Evolutionary conservation across 2,329 filamentous ascomycete species (phyloP).

Genomic region (Juglanconis oblonga): DNA sequence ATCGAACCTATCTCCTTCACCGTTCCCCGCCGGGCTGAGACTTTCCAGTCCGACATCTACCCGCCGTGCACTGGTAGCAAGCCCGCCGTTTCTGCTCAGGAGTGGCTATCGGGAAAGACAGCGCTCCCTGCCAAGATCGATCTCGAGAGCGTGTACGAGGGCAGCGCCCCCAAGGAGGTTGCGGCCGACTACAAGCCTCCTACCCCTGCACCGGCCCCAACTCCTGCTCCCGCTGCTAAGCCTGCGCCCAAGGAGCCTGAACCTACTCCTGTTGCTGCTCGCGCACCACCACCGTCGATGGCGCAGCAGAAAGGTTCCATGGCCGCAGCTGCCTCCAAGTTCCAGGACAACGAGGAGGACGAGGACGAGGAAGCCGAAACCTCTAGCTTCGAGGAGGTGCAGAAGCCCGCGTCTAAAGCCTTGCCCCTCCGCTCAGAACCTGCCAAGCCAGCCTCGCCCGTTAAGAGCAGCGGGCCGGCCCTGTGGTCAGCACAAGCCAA

Average conservation of each 20-base stretch:
- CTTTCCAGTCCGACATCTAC: slow-evolving; percentile 96
- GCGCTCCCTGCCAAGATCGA: slow-evolving; percentile 88
- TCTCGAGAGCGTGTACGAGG: slow-evolving; percentile 87
- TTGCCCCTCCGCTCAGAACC: slow-evolving; percentile 35
- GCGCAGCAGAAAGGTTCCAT: slow-evolving; percentile 87
- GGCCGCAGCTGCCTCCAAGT: slow-evolving; percentile 79
- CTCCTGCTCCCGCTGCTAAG: slow-evolving; percentile 42
- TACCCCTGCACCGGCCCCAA: slow-evolving; percentile 39
- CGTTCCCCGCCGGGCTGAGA: slow-evolving; percentile 87
- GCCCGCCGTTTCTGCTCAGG: slow-evolving; percentile 72
- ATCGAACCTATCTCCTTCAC: slow-evolving; percentile 98
- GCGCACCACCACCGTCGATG: slow-evolving; percentile 62
- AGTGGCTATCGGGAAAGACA: slow-evolving; percentile 86
- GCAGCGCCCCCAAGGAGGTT: slow-evolving; percentile 75
- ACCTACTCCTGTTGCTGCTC: slow-evolving; percentile 46
- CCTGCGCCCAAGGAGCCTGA: slow-evolving; percentile 53
- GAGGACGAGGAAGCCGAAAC: slow-evolving; percentile 56
- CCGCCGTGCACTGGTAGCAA: slow-evolving; percentile 79
- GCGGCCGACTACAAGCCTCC: slow-evolving; percentile 64
- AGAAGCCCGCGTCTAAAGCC: slow-evolving; percentile 67
- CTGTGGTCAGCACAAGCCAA: slow-evolving; percentile 24
- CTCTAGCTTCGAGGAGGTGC: slow-evolving; percentile 83
- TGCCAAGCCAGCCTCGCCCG: slow-evolving; percentile 42
- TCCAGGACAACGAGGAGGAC: slow-evolving; percentile 68
- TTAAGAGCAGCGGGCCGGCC: slow-evolving; percentile 36